These are phyloP conservation scores for Sicyos edulis DNA, from an alignment of 306 rosid genomes.

Conservation along the genomic window DNA sequence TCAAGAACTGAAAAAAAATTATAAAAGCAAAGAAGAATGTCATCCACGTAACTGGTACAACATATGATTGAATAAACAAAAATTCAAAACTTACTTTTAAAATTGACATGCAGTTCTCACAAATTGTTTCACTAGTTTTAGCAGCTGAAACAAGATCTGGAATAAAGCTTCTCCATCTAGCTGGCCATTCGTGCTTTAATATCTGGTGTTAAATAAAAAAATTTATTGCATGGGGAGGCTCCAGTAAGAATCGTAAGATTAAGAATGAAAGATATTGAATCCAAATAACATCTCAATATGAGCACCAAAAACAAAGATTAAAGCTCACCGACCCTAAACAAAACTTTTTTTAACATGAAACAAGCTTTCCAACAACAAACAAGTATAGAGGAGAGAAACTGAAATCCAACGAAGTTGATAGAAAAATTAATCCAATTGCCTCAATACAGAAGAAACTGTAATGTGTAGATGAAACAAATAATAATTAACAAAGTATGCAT, in stretches of 20 bases:
- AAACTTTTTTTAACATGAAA: neutral
- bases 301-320: neutral
- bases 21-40: constrained; percentile 17
- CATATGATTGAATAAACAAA: neutral
- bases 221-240: neutral
- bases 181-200: constrained; percentile 99
- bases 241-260: neutral
- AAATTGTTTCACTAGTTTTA: constrained; percentile 88
- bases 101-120: constrained; percentile 96
- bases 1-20: constrained; percentile 40
- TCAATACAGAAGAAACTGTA: neutral
- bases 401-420: neutral
- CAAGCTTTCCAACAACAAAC: neutral
- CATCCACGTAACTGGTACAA: neutral
- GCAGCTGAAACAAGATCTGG: constrained; percentile 96
- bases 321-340: neutral
- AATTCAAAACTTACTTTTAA: constrained; percentile 50
- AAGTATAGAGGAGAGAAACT: neutral
- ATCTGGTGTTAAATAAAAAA: constrained; percentile 38
- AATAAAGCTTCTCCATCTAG: constrained; percentile 80
- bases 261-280: neutral
- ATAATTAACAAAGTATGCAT: neutral
- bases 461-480: neutral
- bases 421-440: neutral
- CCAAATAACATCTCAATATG: neutral